Evolutionary conservation across 139 green algal genomes (phyloP).

Genomic region (Tetradesmus obliquus): DNA sequence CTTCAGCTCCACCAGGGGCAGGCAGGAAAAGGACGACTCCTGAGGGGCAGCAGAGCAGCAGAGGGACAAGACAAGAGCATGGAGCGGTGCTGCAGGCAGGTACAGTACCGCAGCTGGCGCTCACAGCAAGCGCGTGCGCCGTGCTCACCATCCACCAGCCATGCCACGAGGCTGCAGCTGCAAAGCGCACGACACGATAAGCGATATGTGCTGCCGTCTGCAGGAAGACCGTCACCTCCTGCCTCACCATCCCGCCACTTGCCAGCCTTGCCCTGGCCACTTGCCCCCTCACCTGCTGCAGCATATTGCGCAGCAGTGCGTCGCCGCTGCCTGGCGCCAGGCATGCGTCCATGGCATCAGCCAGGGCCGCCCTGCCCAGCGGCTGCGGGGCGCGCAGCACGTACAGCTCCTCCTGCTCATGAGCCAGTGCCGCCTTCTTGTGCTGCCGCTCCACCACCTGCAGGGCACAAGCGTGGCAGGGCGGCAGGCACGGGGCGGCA

Average conservation of each 20-base stretch:
- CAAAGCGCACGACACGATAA: background rate
- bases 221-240: background rate
- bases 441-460: slow-evolving; percentile 1
- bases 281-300: background rate
- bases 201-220: background rate
- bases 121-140: too few relatives aligned
- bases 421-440: background rate
- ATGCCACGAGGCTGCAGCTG: background rate
- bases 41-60: background rate
- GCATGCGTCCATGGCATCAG: background rate
- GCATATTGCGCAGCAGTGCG: background rate
- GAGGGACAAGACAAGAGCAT: too few relatives aligned
- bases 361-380: background rate
- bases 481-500: background rate
- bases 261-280: too few relatives aligned
- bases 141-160: too few relatives aligned
- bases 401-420: background rate
- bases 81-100: too few relatives aligned
- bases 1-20: slow-evolving; percentile 17
- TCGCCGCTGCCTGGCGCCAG: background rate
- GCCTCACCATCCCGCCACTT: too few relatives aligned
- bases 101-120: too few relatives aligned
- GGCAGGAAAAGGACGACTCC: background rate
- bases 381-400: background rate
- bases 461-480: background rate